These are phyloP conservation scores for Pittosporum tobira DNA, from an alignment of 129 eudicot genomes.

Conservation along the genomic window DNA sequence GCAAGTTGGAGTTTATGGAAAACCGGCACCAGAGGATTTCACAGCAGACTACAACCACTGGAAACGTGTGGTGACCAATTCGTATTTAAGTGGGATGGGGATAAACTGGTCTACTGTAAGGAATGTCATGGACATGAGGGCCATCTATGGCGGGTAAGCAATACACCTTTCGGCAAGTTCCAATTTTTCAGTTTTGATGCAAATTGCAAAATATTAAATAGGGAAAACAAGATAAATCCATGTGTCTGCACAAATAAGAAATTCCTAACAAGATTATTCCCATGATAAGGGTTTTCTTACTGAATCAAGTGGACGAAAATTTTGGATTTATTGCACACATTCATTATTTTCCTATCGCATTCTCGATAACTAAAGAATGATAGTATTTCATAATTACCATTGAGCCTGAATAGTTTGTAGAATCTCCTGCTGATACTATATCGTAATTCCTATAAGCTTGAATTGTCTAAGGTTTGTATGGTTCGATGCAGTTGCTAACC, in stretches of 20 bases:
- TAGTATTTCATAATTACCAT: too few relatives aligned
- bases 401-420: too few relatives aligned
- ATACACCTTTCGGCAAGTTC: neutral
- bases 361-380: too few relatives aligned
- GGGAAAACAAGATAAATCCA: neutral
- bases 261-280: neutral
- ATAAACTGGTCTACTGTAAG: constrained; percentile 62
- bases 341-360: too few relatives aligned
- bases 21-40: constrained; percentile 94
- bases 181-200: neutral
- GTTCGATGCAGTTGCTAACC: too few relatives aligned
- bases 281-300: neutral
- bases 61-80: constrained; percentile 73
- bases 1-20: constrained; percentile 88
- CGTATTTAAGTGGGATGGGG: constrained; percentile 66
- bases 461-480: too few relatives aligned
- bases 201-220: neutral
- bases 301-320: too few relatives aligned
- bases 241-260: neutral
- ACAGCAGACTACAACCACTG: constrained; percentile 79
- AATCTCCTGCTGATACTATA: too few relatives aligned
- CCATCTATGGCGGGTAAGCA: constrained; percentile 19
- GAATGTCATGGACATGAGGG: constrained; percentile 20
- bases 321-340: too few relatives aligned
- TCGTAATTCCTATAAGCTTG: too few relatives aligned